Percentiles rank a stretch among this genome's conserved stretches.
Conservation (phyloP, 305 asterid genomes). For the Lippia alba region DNA sequence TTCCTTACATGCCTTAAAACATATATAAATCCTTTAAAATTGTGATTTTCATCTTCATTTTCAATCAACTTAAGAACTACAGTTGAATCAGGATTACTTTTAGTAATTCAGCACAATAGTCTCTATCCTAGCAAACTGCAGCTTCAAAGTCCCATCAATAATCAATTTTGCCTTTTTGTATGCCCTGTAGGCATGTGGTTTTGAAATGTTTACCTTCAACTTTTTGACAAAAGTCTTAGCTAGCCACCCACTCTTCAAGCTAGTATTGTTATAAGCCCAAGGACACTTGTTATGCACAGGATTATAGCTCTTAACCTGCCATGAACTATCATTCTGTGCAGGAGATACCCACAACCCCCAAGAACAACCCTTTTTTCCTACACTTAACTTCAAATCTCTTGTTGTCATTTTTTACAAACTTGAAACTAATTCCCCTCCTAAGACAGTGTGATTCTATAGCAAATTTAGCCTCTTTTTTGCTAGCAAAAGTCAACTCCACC, state of each 20-base stretch:
- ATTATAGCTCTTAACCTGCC: background rate
- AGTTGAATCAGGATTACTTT: background rate
- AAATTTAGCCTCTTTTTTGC: too few species aligned
- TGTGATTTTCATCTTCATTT: too few species aligned
- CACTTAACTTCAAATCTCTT: background rate
- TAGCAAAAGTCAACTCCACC: too few species aligned
- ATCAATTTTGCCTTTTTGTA: background rate
- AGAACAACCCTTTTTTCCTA: background rate
- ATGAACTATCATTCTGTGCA: background rate
- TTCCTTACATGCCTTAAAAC: background rate
- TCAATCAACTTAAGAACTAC: background rate
- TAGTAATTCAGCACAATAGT: too few species aligned
- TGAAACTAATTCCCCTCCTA: background rate
- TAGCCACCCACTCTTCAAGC: background rate
- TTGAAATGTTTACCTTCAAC: background rate
- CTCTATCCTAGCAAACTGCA: background rate
- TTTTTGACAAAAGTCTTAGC: background rate
- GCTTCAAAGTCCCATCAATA: background rate
- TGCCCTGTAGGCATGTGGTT: background rate
- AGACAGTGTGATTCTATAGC: background rate
- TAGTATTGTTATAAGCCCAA: background rate
- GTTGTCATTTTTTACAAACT: background rate
- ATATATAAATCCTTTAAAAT: too few species aligned
- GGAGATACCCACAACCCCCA: background rate
- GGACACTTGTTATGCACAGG: background rate